These are phyloP conservation scores for Holtermanniella nyarrowii DNA, from an alignment of 768 basidiomycete genomes.

Conservation along the genomic window DNA sequence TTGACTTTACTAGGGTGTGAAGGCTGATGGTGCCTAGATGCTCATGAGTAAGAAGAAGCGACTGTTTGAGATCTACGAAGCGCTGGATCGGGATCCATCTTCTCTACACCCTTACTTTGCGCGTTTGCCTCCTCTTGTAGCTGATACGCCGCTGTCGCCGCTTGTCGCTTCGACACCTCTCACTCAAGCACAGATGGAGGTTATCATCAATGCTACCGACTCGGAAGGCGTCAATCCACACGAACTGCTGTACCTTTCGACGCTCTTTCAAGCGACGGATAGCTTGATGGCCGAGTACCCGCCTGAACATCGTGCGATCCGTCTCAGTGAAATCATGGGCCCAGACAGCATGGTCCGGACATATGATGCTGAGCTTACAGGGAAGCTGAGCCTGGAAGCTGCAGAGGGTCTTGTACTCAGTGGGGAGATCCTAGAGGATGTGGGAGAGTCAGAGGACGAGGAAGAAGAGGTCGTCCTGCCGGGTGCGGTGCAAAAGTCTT, in stretches of 20 bases:
- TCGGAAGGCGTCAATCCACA: conserved; percentile 26
- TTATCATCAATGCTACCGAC: not conserved
- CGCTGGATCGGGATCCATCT: conserved; percentile 41
- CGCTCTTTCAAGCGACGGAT: conserved; percentile 31
- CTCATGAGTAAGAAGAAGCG: conserved; percentile 63
- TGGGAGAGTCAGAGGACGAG: conserved; percentile 14
- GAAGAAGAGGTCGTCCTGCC: conserved; percentile 10
- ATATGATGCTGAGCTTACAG: conserved; percentile 17
- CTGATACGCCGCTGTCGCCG: conserved; percentile 18
- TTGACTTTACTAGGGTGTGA: not conserved
- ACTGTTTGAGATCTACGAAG: conserved; percentile 48
- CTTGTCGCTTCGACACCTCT: not conserved
- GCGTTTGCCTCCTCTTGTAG: conserved; percentile 33
- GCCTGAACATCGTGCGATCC: conserved; percentile 23
- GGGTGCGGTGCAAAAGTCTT: not conserved
- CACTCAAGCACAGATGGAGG: not conserved
- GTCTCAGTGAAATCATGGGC: conserved; percentile 36
- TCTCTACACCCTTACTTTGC: conserved; percentile 42
- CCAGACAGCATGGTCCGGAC: conserved; percentile 27
- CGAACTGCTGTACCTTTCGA: conserved; percentile 30
- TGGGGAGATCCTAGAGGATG: conserved; percentile 18
- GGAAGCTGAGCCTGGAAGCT: conserved; percentile 5
- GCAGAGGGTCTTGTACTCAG: conserved; percentile 11
- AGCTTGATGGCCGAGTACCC: conserved; percentile 28
- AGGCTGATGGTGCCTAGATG: conserved; percentile 47